Evolutionary conservation across 768 basidiomycete species (phyloP).

Genomic region (Boletus patriciae): DNA sequence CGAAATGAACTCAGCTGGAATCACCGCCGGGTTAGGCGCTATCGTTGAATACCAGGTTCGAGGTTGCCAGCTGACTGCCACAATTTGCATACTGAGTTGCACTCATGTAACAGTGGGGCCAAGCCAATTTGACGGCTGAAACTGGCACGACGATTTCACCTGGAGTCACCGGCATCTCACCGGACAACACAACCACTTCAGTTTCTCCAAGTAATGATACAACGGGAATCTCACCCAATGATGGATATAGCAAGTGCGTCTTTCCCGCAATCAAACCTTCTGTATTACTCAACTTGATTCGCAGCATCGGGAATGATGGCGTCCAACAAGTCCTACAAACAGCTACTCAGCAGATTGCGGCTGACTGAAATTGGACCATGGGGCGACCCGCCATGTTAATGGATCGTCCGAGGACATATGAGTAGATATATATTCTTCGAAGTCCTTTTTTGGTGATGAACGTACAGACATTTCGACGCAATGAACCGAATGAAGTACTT

Average conservation of each 20-base stretch:
- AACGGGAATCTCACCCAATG: constrained; percentile 60
- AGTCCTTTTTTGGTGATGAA: not conserved
- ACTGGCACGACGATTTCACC: constrained; percentile 47
- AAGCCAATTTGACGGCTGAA: constrained; percentile 47
- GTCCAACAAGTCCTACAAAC: constrained; percentile 34
- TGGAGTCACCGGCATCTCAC: constrained; percentile 28
- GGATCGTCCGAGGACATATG: not conserved
- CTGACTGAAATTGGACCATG: constrained; percentile 18
- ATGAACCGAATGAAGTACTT: too few relatives aligned
- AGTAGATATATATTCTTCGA: not conserved
- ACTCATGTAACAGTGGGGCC: constrained; percentile 49
- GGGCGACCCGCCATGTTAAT: not conserved
- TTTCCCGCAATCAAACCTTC: not conserved
- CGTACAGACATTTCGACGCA: not conserved
- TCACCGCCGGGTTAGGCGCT: constrained; percentile 36
- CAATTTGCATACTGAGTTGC: constrained; percentile 10
- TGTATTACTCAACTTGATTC: constrained; percentile 7
- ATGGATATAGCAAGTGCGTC: constrained; percentile 53
- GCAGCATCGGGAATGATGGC: constrained; percentile 31
- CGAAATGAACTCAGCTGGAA: constrained; percentile 35
- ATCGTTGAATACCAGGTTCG: constrained; percentile 34
- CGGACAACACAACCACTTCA: constrained; percentile 34
- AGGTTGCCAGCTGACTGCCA: not conserved
- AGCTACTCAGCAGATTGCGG: constrained; percentile 37
- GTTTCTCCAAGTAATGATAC: constrained; percentile 31